Evolutionary conservation across 2,329 filamentous ascomycete genomes (phyloP), one percentile per base, ranked within the genome.

Genomic region (Penicillium hesseltinei): DNA sequence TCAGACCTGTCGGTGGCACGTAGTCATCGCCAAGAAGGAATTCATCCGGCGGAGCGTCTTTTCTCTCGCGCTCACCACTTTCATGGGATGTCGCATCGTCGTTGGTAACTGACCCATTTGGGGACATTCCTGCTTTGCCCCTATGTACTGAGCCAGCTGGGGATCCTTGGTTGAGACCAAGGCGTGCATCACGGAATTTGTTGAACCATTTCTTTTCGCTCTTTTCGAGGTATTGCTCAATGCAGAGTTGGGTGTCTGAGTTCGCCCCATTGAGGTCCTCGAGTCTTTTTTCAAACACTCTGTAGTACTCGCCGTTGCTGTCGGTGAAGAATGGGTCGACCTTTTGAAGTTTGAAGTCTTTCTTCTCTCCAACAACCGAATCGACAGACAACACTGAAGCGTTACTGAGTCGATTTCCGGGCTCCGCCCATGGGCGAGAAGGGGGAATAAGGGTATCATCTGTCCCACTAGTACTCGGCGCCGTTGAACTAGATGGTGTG

Each of bases 311-410:
- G 33, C 84, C 85, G 35, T 80, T 84, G 46, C 81, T 81, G 67
- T 88, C 86, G 6, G 82, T 88, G 73, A 89, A 89, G 74, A 84
- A 86, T 2, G 85, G 86, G 62, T 86, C 84, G 0, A 88, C 83
- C 55, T 87, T 85, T 67, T 88, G 86, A 17, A 88, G 78, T 59
- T 83, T 81, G 67, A 82, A 85, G 65, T 86, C 81, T 52, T 81
- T 82, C 67, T 85, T 85, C 57, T 84, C 83, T 19, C 84, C 83
- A 27, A 87, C 78, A 31, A 88, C 79, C 3, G 78, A 78, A 52
- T 84, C 77, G 4, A 86, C 75, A 29, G 82, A 85, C 27, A 87
- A 75, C 3, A 76, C 74, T 2, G 80, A 82, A 44, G 74, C 71
- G 58, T 72, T 76, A 59, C 73, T 75, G 38, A 77, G 68, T 36